A percentile compares a stretch with the other conserved stretches of the same genome.
phyloP scores from a whole-genome alignment of 2,329 filamentous ascomycete species.

The Aspergillus sp. region DNA sequence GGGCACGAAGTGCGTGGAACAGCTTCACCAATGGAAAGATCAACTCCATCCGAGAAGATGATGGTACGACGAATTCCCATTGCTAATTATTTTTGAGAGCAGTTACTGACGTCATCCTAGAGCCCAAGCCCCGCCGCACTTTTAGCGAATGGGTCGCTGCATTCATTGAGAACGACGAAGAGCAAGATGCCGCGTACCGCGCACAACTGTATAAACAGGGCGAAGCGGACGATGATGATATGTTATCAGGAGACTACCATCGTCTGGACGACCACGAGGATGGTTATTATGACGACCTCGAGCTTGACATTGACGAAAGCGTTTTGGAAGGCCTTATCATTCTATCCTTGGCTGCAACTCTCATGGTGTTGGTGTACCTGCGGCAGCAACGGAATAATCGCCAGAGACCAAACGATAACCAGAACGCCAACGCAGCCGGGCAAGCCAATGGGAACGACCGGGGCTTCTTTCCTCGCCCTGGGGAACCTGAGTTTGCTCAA shows the following conservation, averaged over 20 bases:
- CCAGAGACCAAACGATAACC: constrained; percentile 36
- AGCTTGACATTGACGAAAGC: constrained; percentile 69
- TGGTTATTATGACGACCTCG: constrained; percentile 61
- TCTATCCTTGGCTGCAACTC: constrained; percentile 69
- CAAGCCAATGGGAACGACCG: constrained; percentile 39
- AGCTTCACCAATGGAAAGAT: constrained; percentile 85
- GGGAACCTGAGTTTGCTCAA: constrained; percentile 66
- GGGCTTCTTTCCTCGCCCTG: constrained; percentile 65
- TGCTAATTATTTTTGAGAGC: not conserved
- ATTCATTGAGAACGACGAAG: constrained; percentile 71
- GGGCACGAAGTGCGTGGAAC: constrained; percentile 89
- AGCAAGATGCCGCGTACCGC: constrained; percentile 65
- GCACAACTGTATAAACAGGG: constrained; percentile 49
- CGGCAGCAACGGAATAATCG: constrained; percentile 44
- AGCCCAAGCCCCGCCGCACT: constrained; percentile 70
- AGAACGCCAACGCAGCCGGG: constrained; percentile 25
- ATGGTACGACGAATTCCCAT: constrained; percentile 57
- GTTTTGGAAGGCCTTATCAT: constrained; percentile 84
- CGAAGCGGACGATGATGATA: constrained; percentile 36
- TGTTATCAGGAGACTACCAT: constrained; percentile 26
- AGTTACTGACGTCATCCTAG: constrained; percentile 47
- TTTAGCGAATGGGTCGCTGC: constrained; percentile 83
- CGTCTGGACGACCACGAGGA: constrained; percentile 42
- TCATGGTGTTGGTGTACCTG: constrained; percentile 80
- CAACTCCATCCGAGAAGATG: constrained; percentile 88